Base-by-base conservation (phyloP, 768 basidiomycete species). In the Collybia sordida region DNA sequence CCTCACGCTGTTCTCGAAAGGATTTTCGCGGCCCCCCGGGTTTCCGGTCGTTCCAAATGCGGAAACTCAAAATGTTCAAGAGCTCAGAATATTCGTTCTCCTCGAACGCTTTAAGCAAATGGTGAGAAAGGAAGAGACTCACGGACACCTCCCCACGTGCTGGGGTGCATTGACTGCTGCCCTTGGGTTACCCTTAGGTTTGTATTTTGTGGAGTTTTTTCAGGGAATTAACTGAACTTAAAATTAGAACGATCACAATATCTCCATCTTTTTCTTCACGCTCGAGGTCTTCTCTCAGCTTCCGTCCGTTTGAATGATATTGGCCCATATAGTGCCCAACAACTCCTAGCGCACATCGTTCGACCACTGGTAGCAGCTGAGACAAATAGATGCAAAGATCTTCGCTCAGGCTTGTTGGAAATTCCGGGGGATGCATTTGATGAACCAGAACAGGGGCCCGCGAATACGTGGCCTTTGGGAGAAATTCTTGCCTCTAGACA, bases 401-500 rank as follows among this genome's bases (percentile, higher is more conserved):
- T 86, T 36, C 74, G 75, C n/a, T 81, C 83, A 4, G 77, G 80
- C 0, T 36, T 75, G 43, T 50, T 72, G 15, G 62, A 63, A 42
- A 52, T 48, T 15, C 40, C 59, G 21, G 61, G 60, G 9, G 45
- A 51, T 6, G 51, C 45, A 6, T 78, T 77, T 52, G 73, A 80
- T 52, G 71, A 74, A 25, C 61, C 59, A 11, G 60, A 72, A 9
- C 58, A 72, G 27, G 87, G 84, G 0, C 93, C 95, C 3, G 86
- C 88, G 31, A 93, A 85, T 59, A 98, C 92, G 14, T 98, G 96
- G 96, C 97, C 96, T 0, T 67, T 99, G 17, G 95, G 94, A 15
- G 97, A 99, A 70, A 88, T 98, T 35, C 75, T 98, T 23, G 85
- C 88, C 28, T 81, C 83, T 35, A 77, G 97, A 51, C 97, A 99